Evolutionary conservation across 495 filamentous ascomycete genomes (phyloP).

Genomic region (Hypoxylon subgilvum): DNA sequence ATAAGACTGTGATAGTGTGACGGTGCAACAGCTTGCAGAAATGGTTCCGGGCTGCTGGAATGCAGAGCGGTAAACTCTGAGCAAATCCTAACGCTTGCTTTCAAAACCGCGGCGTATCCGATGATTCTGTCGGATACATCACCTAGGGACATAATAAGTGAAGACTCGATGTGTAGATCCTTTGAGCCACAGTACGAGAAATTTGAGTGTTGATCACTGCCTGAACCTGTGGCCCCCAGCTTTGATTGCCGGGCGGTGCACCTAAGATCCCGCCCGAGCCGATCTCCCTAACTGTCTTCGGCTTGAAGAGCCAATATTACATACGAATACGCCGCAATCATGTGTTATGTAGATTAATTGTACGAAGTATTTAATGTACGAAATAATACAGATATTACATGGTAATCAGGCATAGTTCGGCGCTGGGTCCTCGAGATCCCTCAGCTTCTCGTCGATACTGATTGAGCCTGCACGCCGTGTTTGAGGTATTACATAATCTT

Average conservation of each 20-base stretch:
- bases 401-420: too few species aligned
- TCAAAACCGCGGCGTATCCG: neutral
- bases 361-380: too few species aligned
- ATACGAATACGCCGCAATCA: too few species aligned
- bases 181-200: too few species aligned
- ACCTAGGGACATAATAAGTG: neutral
- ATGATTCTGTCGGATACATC: conserved; percentile 1
- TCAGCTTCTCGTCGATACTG: too few species aligned
- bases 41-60: conserved; percentile 17
- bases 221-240: conserved; percentile 10
- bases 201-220: conserved; percentile 3
- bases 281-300: conserved; percentile 15
- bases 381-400: too few species aligned
- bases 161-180: too few species aligned
- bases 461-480: too few species aligned
- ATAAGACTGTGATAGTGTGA: conserved; percentile 34
- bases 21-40: conserved; percentile 2
- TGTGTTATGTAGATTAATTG: too few species aligned
- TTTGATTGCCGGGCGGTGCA: neutral
- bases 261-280: conserved; percentile 13
- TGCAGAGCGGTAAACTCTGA: conserved; percentile 9
- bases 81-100: neutral
- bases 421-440: too few species aligned
- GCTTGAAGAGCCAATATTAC: too few species aligned
- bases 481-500: too few species aligned